Conservation (phyloP, 2,329 filamentous ascomycete genomes). For the Blastomyces silverae region DNA sequence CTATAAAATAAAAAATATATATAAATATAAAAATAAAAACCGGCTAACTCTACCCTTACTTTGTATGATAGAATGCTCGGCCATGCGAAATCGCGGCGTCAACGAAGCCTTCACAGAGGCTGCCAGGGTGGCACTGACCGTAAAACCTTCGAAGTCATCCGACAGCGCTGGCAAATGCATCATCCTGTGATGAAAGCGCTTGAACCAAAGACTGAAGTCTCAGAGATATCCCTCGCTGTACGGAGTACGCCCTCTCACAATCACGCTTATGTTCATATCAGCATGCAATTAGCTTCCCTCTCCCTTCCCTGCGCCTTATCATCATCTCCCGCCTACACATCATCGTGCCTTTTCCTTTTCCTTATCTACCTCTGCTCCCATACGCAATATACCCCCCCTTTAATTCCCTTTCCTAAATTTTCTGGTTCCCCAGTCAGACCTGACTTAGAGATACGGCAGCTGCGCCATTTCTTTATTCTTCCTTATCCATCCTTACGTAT, state of each 20-base stretch:
- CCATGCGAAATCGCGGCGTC: conserved; percentile 95
- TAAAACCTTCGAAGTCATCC: conserved; percentile 36
- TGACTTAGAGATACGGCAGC: conserved; percentile 9
- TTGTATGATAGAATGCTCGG: conserved; percentile 69
- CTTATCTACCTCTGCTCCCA: neutral
- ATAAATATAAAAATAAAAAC: neutral
- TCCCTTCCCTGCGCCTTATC: conserved; percentile 24
- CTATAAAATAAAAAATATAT: neutral
- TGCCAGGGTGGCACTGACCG: conserved; percentile 74
- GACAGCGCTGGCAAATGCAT: conserved; percentile 33
- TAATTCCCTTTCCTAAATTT: conserved; percentile 16
- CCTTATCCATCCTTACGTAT: neutral
- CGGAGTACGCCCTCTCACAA: conserved; percentile 13
- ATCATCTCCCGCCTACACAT: conserved; percentile 8
- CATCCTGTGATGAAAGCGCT: conserved; percentile 30
- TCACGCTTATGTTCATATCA: neutral
- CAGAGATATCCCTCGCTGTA: neutral
- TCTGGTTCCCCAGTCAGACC: neutral
- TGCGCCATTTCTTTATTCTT: neutral
- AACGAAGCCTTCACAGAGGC: conserved; percentile 99
- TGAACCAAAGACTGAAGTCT: neutral
- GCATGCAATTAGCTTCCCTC: conserved; percentile 14
- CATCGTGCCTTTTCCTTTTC: neutral
- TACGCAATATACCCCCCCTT: neutral
- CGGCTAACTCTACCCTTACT: neutral